These are phyloP conservation scores for Amoebophrya sp. DNA, from an alignment of 169 alveolate genomes.

Conservation along the genomic window DNA sequence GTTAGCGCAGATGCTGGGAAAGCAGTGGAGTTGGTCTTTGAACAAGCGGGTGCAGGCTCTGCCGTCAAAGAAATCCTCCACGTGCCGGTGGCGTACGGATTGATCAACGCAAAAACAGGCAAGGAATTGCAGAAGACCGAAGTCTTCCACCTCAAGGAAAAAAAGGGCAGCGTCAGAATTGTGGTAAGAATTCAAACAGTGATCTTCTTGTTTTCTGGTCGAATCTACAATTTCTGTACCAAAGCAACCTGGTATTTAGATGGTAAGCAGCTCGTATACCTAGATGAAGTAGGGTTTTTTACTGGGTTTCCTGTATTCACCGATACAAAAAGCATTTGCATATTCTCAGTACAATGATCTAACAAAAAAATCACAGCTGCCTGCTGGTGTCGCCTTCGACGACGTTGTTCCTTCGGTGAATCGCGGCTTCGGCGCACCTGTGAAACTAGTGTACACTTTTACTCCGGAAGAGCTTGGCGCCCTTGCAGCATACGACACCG, in stretches of 20 bases:
- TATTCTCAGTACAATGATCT: too few species aligned
- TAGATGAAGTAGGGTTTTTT: too few species aligned
- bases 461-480: constrained; percentile 69
- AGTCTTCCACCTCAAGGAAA: not conserved
- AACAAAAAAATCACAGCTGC: not conserved
- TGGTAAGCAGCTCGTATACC: too few species aligned
- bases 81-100: not conserved
- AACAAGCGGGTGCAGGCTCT: not conserved
- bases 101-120: not conserved
- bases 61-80: not conserved
- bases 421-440: not conserved
- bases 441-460: constrained; percentile 49
- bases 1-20: not conserved
- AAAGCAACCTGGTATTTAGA: too few species aligned
- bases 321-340: too few species aligned
- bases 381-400: not conserved
- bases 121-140: not conserved
- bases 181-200: too few species aligned
- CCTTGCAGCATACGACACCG: constrained; percentile 75
- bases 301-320: too few species aligned
- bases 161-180: not conserved
- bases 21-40: not conserved
- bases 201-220: too few species aligned
- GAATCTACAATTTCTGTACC: too few species aligned
- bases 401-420: not conserved